Base-by-base conservation (phyloP, 2,329 filamentous ascomycete genomes). In the Trichoderma polysporum region DNA sequence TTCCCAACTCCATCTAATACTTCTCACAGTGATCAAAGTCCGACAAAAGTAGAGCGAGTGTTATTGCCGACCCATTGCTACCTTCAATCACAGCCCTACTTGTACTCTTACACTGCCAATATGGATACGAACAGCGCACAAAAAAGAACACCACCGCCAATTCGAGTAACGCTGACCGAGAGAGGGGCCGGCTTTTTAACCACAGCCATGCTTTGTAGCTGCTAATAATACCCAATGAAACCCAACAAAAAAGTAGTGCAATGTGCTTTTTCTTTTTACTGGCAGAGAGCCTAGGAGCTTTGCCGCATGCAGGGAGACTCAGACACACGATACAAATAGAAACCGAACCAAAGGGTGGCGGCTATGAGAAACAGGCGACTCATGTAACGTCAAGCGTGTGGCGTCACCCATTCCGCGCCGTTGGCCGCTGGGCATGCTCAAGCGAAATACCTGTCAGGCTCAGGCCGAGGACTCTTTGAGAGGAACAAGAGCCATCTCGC, bases 301-400 rank as follows among this genome's bases (percentile, higher is more conserved):
- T n/a, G n/a, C n/a, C n/a, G n/a, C n/a, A 15, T 41, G 33, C 61
- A 64, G 39, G 61, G 61, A 37, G 50, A 35, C 61, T n/a, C 47
- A 41, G n/a, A n/a, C 59, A 15, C 35, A n/a, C 31, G 10, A 37
- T 9, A 31, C 15, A 5, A 45, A 27, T 19, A 41, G 35, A 57
- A 17, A 29, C 39, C 6, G 39, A 35, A 17, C 19, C n/a, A 35
- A 27, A 60, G 27, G 7, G 45, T 50, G 58, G 45, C 58, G 41
- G 45, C 58, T 50, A 61, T 33, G 29, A 61, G 45, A 54, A 54
- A 35, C 52, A 54, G 29, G 58, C 58, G 58, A 61, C 31, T 45
- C 58, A 49, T 49, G 41, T 31, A 33, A 50, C 45, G 25, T 61
- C 27, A 53, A 37, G 22, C 22, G 19, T 35, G 45, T 61, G 58